These are phyloP conservation scores for Magnolia changhungtana DNA, from an alignment of 164 flowering plant species.

Conservation along the genomic window DNA sequence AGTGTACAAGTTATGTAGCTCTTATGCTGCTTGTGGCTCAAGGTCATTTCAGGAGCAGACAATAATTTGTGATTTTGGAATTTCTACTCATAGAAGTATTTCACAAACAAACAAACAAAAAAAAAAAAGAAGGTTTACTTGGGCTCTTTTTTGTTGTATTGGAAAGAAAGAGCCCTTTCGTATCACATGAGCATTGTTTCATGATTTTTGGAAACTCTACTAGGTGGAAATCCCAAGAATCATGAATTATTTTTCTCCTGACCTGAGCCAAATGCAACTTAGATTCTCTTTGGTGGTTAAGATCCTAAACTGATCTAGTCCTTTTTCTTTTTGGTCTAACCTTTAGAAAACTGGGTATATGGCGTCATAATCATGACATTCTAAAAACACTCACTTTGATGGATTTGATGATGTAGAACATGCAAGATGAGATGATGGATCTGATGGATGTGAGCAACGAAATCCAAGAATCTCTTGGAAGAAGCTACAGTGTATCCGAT, in stretches of 20 bases:
- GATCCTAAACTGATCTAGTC: background rate
- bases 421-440: conserved; percentile 99
- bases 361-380: too few species aligned
- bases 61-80: too few species aligned
- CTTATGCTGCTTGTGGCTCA: too few species aligned
- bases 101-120: too few species aligned
- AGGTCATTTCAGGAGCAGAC: too few species aligned
- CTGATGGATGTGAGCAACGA: conserved; percentile 91
- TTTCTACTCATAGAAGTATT: too few species aligned
- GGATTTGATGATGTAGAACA: conserved; percentile 38
- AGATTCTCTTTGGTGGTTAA: background rate
- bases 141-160: too few species aligned
- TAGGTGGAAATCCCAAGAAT: background rate
- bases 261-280: background rate
- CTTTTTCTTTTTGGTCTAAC: background rate
- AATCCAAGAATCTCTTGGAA: conserved; percentile 94
- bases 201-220: background rate
- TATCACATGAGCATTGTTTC: too few species aligned
- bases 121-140: too few species aligned
- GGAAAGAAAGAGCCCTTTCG: too few species aligned
- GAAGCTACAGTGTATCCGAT: conserved; percentile 93
- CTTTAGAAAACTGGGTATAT: background rate
- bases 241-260: background rate
- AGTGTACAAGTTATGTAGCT: too few species aligned
- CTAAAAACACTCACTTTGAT: background rate